Evolutionary conservation across 2,329 filamentous ascomycete species (phyloP).

Genomic region (Chaetomiaceae sp.): DNA sequence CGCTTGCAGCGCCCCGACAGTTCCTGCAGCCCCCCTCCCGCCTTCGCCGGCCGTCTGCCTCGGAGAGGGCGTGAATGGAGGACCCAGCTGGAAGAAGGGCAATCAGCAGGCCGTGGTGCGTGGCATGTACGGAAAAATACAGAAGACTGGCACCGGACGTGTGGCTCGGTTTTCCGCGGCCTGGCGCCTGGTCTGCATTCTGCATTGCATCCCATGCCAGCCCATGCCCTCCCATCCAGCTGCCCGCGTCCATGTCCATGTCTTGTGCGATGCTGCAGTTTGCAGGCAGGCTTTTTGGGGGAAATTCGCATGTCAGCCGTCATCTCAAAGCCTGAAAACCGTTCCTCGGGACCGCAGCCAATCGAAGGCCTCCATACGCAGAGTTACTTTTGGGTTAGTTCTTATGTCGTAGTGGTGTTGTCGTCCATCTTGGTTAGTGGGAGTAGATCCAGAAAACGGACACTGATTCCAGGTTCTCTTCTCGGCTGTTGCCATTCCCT

Average conservation of each 20-base stretch:
- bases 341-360: constrained; percentile 2
- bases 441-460: too few relatives aligned
- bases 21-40: constrained; percentile 9
- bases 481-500: too few relatives aligned
- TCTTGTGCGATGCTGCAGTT: not conserved
- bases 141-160: too few relatives aligned
- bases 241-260: too few relatives aligned
- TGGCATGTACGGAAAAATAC: too few relatives aligned
- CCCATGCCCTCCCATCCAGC: too few relatives aligned
- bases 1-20: constrained; percentile 14
- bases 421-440: too few relatives aligned
- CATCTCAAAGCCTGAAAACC: not conserved
- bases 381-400: not conserved
- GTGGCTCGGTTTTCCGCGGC: constrained; percentile 15
- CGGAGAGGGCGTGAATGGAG: constrained; percentile 1
- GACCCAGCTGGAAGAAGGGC: not conserved
- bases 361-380: not conserved
- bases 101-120: too few relatives aligned
- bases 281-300: not conserved
- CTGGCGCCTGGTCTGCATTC: constrained; percentile 1
- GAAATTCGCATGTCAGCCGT: constrained; percentile 12
- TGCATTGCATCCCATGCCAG: constrained; percentile 1
- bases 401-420: too few relatives aligned
- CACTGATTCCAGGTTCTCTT: too few relatives aligned
- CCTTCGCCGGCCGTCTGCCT: not conserved